Base-by-base conservation (phyloP, 2,329 filamentous ascomycete genomes). In the Nothophoma quercina region DNA sequence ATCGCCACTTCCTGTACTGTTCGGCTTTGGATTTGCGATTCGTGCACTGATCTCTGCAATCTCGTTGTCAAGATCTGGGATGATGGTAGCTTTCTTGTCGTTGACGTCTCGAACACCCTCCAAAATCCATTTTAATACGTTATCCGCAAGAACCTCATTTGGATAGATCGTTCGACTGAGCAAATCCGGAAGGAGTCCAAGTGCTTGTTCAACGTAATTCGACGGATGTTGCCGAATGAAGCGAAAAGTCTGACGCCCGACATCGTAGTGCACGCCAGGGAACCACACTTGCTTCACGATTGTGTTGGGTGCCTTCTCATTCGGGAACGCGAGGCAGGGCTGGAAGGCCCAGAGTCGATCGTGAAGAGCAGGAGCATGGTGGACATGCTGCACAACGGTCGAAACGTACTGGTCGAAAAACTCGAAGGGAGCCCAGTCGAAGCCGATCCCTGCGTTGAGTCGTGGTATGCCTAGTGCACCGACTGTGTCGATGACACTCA, bases 261-360 rank as follows among this genome's bases (percentile, higher is more conserved):
- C 29, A 40, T 75, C 72, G 51, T 74, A 74, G 32, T 75, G 72
- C n/a, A 66, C 68, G 21, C 71, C 71, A 2, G 72, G 72, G 25
- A 75, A 73, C 72, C 71, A 75, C 19, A 50, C 56, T 41, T 74
- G 70, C 19, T 64, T 54, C 3, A 73, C 63, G 0, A 55, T 30
- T 0, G 61, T 48, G 7, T 51, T 53, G 0, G 54, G 38, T 0
- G 44, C 55, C 7, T 57, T 43, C 1, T 55, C 18, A 41, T 51
- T 51, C 16, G 63, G 52, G 19, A 64, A 64, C 0, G 62, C 58
- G 9, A 71, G 59, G 35, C 70, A 73, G 1, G 70, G 71, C 30
- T 71, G 68, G 38, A 75, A 73, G 4, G 64, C 58, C 65, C 71
- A 74, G 0, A 73, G 51, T 0, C 72, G 63, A 38, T 75, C 72